Evolutionary conservation across 108 stramenopile species (phyloP).

Genomic region (Aurantiochytrium sp.): DNA sequence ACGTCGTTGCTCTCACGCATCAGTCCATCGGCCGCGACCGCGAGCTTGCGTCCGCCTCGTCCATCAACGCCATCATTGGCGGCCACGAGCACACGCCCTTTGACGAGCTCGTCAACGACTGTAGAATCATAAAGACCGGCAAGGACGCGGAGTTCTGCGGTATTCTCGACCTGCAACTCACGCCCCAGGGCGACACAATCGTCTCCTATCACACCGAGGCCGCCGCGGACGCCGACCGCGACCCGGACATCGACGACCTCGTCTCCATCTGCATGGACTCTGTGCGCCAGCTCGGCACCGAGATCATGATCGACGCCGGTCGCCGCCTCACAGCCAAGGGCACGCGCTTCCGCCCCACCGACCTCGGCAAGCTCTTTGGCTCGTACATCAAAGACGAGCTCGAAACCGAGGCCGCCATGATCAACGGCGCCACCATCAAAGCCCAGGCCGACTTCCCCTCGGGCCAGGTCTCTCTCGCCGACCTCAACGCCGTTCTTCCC

Average conservation of each 20-base stretch:
- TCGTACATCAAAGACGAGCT: constrained; percentile 62
- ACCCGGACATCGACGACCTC: constrained; percentile 50
- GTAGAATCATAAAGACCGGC: constrained; percentile 64
- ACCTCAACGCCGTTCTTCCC: constrained; percentile 70
- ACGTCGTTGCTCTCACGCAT: constrained; percentile 68
- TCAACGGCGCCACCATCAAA: constrained; percentile 73
- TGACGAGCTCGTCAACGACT: constrained; percentile 49
- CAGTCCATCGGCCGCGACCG: constrained; percentile 55
- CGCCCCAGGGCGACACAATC: not conserved
- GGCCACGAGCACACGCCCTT: constrained; percentile 71
- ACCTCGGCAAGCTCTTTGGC: constrained; percentile 64
- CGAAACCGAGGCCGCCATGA: constrained; percentile 60
- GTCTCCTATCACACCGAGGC: not conserved
- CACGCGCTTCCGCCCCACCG: constrained; percentile 65
- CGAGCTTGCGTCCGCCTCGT: constrained; percentile 55
- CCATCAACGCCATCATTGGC: constrained; percentile 59
- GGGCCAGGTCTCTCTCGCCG: constrained; percentile 59
- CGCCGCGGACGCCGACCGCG: constrained; percentile 39
- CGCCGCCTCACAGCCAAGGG: constrained; percentile 55
- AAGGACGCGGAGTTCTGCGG: constrained; percentile 60
- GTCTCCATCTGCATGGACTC: constrained; percentile 59
- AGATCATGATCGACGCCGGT: constrained; percentile 41
- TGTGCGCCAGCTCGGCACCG: constrained; percentile 55
- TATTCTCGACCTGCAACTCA: constrained; percentile 57
- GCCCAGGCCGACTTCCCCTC: constrained; percentile 51